Evolutionary conservation across 495 filamentous ascomycete species (phyloP), one percentile per base, ranked within the genome.

Genomic region (Tetracladium setigerum): DNA sequence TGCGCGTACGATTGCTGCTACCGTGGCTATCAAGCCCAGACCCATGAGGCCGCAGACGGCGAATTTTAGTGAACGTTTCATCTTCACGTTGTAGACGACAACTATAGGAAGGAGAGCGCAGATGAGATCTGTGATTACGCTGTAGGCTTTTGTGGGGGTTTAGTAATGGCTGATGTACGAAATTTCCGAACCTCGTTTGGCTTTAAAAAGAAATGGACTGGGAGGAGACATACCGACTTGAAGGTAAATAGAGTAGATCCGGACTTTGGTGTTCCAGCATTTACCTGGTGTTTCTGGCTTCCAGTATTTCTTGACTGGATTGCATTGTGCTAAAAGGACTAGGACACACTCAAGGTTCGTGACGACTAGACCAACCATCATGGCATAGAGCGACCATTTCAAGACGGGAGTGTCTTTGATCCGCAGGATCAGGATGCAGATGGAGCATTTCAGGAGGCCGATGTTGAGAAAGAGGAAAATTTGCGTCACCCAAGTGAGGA

Each of bases 161-260:
- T 7, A 41, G 36, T 33, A 14, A 47, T 24, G n/a, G 36, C 22
- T 17, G 14, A 19, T 41, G 13, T 14, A 16, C 33, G n/a, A 16
- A 41, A 43, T n/a, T 17, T 24, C 4, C 2, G 6, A 11, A 4
- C 13, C 6, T 31, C 3, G 17, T 8, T 30, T 42, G 17, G n/a
- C 30, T 30, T 30, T 30, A 32, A 7, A 30, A 44, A 11, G 16
- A 11, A 12, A 15, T 30, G 1, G 12, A 27, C 15, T 16, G 17
- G 11, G 37, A 27, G 14, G 27, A 10, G 7, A 44, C 46, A 38
- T 44, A 61, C 58, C 53, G 38, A 62, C 53, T 15, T 54, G 55
- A 40, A 55, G 49, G 39, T 59, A 62, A 22, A 62, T 58, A 15
- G 39, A 52, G 45, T 62, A 62, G 12, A 62, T 57, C 7, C 56